phyloP scores from a whole-genome alignment of 371 early-diverging fungal genomes.

The Mortierella sp. region DNA sequence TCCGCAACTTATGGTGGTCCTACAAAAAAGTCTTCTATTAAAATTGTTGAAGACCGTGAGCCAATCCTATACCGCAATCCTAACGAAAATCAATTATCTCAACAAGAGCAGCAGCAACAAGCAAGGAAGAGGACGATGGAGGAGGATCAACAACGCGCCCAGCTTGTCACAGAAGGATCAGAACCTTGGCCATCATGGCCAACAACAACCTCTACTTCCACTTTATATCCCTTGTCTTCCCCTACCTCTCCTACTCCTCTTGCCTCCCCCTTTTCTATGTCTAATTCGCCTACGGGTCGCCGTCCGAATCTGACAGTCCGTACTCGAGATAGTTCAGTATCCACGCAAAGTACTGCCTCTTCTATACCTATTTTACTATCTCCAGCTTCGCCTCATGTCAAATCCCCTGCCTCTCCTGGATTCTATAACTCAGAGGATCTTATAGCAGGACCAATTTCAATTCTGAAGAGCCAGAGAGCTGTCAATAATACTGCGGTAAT shows the following conservation, averaged over 20 bases:
- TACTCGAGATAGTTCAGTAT: background rate
- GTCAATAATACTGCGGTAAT: too few relatives aligned
- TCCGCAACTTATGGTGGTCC: conserved; percentile 2
- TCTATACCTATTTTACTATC: background rate
- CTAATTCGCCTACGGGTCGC: background rate
- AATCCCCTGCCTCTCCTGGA: conserved; percentile 1
- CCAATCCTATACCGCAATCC: conserved; percentile 26
- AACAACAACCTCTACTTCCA: background rate
- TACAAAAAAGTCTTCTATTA: conserved; percentile 7
- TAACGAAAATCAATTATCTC: background rate
- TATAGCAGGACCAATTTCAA: conserved; percentile 1
- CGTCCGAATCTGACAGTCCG: background rate
- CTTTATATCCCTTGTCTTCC: too few relatives aligned
- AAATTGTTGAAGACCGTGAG: conserved; percentile 22
- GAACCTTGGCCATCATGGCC: conserved; percentile 51
- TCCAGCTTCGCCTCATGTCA: background rate
- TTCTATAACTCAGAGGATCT: conserved; percentile 41
- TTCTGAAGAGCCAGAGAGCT: background rate
- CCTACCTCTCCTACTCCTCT: background rate
- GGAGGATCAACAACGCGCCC: conserved; percentile 15
- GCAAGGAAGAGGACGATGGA: background rate
- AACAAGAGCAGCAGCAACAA: background rate
- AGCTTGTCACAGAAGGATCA: conserved; percentile 23
- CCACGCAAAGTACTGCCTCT: background rate
- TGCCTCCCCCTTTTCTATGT: background rate